Evolutionary conservation across 805 yeast genomes (phyloP), one percentile per base, ranked within the genome.

Genomic region (Metschnikowia picachoensis): DNA sequence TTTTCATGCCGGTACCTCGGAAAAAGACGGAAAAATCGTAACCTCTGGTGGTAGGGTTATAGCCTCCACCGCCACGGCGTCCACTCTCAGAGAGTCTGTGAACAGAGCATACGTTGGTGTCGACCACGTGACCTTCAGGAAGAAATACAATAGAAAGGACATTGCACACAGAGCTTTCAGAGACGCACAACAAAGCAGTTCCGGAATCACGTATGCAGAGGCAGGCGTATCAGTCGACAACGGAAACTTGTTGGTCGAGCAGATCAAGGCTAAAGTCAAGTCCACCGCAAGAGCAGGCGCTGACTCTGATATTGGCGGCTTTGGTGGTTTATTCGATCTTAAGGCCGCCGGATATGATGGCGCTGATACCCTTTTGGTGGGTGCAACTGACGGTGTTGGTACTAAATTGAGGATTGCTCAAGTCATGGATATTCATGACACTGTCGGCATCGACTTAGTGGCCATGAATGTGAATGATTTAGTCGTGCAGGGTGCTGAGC

Each of bases 381-480:
- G 94, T 49, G 98, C 99, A 49, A 94, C 99, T 39, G 99, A 94
- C 70, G 99, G 99, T 70, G 98, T 94, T 48, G 99, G 99, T 56
- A 92, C 99, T 50, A 94, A 94, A 71, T 80, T 94, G 56, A 83
- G 90, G 76, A 82, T 95, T 63, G 99, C 98, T 1, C 98, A 94
- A 72, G 81, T 80, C 54, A 76, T 91, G 70, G 74, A 84, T 58
- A 87, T 86, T 47, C 98, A 95, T 64, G 82, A 89, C 64, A 92
- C 99, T n/a, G 99, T 94, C 37, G 99, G 99, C 64, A 89, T 94
- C 57, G 99, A 94, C 69, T 78, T 94, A 53, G 99, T 94, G 42
- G 99, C 98, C 49, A 94, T 94, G 99, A 95, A 91, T 64, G 99
- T 94, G 35, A 94, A 94, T 63, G 99, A 94, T 68, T 77, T 94